A percentile compares a stretch with the other conserved stretches of the same genome.
These are phyloP conservation scores for Omphalotus olearius DNA, from an alignment of 1,284 basidiomycete species.

Conservation along the genomic window DNA sequence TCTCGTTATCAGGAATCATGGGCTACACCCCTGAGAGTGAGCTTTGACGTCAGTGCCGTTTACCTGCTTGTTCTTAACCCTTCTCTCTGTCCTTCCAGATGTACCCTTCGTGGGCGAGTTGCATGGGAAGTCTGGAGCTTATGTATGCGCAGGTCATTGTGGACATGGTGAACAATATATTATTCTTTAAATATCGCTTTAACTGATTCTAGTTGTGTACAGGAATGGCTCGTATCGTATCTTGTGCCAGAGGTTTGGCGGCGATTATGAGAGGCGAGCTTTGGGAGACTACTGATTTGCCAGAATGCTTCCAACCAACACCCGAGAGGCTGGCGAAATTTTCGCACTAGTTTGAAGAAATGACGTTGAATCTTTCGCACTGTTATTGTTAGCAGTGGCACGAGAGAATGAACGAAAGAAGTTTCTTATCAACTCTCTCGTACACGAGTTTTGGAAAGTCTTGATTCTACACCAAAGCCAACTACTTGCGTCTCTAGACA, in stretches of 20 bases:
- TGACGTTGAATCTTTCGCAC: no score
- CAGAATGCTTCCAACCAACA: constrained; percentile 9
- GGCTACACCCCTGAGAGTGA: constrained; percentile 9
- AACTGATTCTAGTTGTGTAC: neutral
- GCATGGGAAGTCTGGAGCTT: constrained; percentile 6
- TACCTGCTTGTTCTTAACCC: neutral
- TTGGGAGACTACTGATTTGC: constrained; percentile 9
- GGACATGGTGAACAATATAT: constrained; percentile 6
- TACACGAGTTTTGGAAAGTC: no score
- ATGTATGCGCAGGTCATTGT: constrained; percentile 10
- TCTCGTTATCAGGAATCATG: constrained; percentile 6
- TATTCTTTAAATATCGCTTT: neutral
- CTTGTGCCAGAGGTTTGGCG: constrained; percentile 11
- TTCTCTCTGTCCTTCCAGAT: neutral
- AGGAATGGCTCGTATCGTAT: constrained; percentile 12
- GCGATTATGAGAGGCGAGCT: constrained; percentile 5
- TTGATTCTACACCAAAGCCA: no score
- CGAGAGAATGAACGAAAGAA: no score
- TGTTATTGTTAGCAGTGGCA: no score
- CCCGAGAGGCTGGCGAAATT: constrained; percentile 1
- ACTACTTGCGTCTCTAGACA: no score
- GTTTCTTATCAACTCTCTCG: no score
- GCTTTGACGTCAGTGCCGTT: neutral
- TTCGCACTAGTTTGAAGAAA: neutral
- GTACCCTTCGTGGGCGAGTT: constrained; percentile 9